Base-by-base conservation (phyloP, 2,329 filamentous ascomycete species). In the Metarhizium album region DNA sequence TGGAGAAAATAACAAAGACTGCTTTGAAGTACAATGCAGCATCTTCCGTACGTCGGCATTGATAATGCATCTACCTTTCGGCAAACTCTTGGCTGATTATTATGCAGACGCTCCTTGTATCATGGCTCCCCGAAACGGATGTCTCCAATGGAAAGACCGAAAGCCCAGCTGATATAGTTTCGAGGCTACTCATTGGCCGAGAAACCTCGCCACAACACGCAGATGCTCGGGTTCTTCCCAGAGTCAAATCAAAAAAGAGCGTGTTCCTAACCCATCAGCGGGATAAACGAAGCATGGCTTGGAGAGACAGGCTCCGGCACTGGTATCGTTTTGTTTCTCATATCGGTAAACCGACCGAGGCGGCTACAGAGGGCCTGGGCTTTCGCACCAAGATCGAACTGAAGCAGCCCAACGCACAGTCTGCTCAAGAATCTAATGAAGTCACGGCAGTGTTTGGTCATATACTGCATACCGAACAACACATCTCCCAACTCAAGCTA, bases 401-500 rank as follows among this genome's bases (percentile, higher is more conserved):
- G 11, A 6, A 29, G 6, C 13, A 42, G 22, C 24, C 46, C 9
- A 31, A 46, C 16, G 4, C 14, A 11, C 16, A 2, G 31, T 33
- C 23, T 23, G 14, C 49, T 8, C 31, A 52, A 22, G 52, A 52
- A 20, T 23, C 23, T 2, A 22, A 33, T 22, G 49, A 54, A 45
- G 18, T 72, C 1, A 62, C 58, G 2, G 75, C 75, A 11, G 65
- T 67, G 2, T 81, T 81, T 56, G 78, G 78, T 18, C 72, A 76
- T 49, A 54, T 80, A 33, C 67, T 81, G 0, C 72, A 74, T 53
- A 46, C 49, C 5, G 48, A 56, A 22, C 58, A 63, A 35, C 46
- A 52, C 22, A 22, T 23, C 7, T 42, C 45, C 33, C 20, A 23
- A n/a, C 16, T 35, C 31, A 50, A 42, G 18, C 53, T 52, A 47